Evolutionary conservation across 2,329 filamentous ascomycete species (phyloP).

Genomic region (Ascochyta clinopodiicola): DNA sequence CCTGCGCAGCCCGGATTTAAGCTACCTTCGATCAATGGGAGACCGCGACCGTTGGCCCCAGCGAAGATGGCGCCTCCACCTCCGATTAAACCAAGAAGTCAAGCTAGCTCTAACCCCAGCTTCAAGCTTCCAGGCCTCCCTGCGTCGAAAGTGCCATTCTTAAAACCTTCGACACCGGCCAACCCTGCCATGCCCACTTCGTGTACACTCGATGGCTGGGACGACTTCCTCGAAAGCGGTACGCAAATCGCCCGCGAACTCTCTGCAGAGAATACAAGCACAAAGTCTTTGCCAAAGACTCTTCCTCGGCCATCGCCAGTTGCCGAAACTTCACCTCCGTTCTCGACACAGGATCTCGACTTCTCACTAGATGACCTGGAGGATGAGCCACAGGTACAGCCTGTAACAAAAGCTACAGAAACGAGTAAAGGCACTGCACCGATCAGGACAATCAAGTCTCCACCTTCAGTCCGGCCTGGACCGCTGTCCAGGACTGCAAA

Average conservation of each 20-base stretch:
- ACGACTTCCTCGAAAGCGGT: constrained; percentile 53
- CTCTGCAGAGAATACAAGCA: constrained; percentile 21
- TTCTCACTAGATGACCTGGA: constrained; percentile 52
- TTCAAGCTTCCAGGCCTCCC: constrained; percentile 39
- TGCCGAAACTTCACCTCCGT: constrained; percentile 25
- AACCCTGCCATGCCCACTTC: not conserved
- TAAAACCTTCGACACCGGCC: not conserved
- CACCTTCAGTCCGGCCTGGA: constrained; percentile 7
- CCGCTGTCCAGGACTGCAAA: constrained; percentile 10
- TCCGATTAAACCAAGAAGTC: constrained; percentile 4
- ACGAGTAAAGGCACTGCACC: not conserved
- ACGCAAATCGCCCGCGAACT: constrained; percentile 56
- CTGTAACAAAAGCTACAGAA: not conserved
- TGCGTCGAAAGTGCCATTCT: constrained; percentile 25
- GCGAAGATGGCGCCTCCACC: constrained; percentile 16
- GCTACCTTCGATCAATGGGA: constrained; percentile 25
- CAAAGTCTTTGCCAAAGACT: not conserved
- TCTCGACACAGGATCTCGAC: constrained; percentile 51
- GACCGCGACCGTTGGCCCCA: constrained; percentile 3
- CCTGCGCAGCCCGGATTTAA: constrained; percentile 28
- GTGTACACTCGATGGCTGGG: constrained; percentile 36
- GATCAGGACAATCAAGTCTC: not conserved
- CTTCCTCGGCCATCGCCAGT: not conserved
- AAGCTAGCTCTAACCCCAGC: constrained; percentile 19
- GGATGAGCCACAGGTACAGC: constrained; percentile 18